Evolutionary conservation across 2,329 filamentous ascomycete genomes (phyloP).

Genomic region (Phialocephala sp.): DNA sequence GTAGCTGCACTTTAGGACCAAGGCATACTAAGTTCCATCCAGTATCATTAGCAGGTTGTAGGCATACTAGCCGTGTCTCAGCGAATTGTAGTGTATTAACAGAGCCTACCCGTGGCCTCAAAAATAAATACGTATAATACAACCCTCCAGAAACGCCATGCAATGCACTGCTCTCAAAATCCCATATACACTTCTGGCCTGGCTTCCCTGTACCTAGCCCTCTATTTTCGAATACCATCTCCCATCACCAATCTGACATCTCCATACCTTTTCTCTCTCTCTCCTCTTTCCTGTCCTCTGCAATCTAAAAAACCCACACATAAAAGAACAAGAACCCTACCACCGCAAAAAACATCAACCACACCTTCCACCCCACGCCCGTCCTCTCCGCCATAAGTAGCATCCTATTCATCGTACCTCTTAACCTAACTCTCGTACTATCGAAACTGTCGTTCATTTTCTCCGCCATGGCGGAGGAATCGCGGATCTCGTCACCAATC

Average conservation of each 20-base stretch:
- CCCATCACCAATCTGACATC: neutral
- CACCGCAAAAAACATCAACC: slow-evolving; percentile 86
- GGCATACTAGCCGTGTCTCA: neutral
- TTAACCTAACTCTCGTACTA: slow-evolving; percentile 76
- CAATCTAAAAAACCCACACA: slow-evolving; percentile 81
- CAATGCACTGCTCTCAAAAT: slow-evolving; percentile 8
- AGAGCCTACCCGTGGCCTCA: slow-evolving; percentile 13
- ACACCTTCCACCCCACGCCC: slow-evolving; percentile 94
- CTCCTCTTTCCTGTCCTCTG: neutral
- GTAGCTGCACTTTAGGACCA: neutral
- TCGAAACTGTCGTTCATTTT: slow-evolving; percentile 98
- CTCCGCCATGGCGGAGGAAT: slow-evolving; percentile 85
- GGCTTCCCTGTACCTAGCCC: too few relatives aligned
- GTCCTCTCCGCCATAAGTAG: slow-evolving; percentile 92
- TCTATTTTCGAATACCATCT: neutral
- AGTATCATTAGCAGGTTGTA: neutral
- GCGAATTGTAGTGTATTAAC: slow-evolving; percentile 21
- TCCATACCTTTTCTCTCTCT: slow-evolving; percentile 5
- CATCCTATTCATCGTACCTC: slow-evolving; percentile 97
- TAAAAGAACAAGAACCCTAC: slow-evolving; percentile 86
- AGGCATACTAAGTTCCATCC: neutral
- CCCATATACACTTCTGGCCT: slow-evolving; percentile 1
- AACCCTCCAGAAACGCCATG: slow-evolving; percentile 13
- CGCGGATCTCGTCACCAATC: slow-evolving; percentile 94
- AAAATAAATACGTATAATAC: slow-evolving; percentile 19